Evolutionary conservation across 768 basidiomycete species (phyloP).

Genomic region (Hydnum rufescens): DNA sequence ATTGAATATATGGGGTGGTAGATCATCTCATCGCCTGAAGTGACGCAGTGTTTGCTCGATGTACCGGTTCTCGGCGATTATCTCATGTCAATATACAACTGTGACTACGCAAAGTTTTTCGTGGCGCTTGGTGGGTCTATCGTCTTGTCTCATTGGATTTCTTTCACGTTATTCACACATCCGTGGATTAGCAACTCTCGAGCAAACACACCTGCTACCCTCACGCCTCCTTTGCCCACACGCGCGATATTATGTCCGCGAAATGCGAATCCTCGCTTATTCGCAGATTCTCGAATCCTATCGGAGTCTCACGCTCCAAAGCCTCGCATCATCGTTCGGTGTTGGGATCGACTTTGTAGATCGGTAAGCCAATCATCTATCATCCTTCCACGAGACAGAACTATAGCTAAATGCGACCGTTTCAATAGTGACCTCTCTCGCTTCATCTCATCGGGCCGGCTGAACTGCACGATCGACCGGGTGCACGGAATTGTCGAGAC

Average conservation of each 20-base stretch:
- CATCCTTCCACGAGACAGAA: neutral
- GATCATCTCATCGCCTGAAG: conserved; percentile 77
- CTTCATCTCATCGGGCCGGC: conserved; percentile 72
- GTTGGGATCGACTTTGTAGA: conserved; percentile 79
- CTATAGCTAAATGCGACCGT: neutral
- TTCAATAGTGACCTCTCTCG: conserved; percentile 58
- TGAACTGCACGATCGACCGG: conserved; percentile 83
- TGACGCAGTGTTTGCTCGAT: conserved; percentile 65
- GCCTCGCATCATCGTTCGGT: conserved; percentile 71
- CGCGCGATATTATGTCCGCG: conserved; percentile 75
- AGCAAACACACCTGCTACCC: conserved; percentile 71
- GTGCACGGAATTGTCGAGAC: conserved; percentile 92
- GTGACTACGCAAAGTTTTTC: conserved; percentile 91
- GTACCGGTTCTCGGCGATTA: conserved; percentile 66
- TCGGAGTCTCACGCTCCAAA: conserved; percentile 71
- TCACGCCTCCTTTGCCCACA: conserved; percentile 75
- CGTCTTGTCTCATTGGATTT: neutral
- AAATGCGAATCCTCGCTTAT: conserved; percentile 92
- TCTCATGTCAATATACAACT: conserved; percentile 74
- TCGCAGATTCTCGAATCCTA: conserved; percentile 83
- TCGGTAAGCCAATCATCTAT: conserved; percentile 29
- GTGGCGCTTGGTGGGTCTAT: conserved; percentile 45
- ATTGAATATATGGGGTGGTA: conserved; percentile 16
- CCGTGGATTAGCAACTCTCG: conserved; percentile 80
- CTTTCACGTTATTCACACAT: neutral